Conservation (phyloP, 768 basidiomycete species). For the Mrakia gelida region DNA sequence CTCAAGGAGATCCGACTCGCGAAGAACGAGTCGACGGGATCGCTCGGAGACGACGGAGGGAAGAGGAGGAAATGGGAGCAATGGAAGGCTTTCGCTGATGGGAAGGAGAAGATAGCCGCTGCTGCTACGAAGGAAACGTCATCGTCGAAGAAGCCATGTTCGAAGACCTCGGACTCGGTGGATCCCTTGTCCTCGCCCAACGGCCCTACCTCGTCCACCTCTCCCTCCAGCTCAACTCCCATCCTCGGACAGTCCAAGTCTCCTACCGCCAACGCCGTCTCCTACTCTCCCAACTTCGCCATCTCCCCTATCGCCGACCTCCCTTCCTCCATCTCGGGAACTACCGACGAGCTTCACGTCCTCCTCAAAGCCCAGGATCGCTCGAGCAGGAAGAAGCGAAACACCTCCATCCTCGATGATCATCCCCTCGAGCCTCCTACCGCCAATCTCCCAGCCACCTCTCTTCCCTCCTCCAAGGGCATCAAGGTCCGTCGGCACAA, state of each 20-base stretch:
- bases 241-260: neutral
- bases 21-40: neutral
- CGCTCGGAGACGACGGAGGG: slow-evolving; percentile 18
- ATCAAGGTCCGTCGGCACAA: neutral
- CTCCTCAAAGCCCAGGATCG: neutral
- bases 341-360: neutral
- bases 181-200: neutral
- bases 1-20: slow-evolving; percentile 64
- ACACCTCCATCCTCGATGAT: slow-evolving; percentile 21
- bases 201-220: neutral
- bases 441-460: neutral
- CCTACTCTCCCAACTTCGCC: neutral
- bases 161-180: neutral
- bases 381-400: slow-evolving; percentile 1
- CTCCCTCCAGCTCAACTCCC: slow-evolving; percentile 1
- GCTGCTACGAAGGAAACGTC: neutral
- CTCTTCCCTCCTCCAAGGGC: too few species aligned
- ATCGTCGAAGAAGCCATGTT: neutral
- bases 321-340: neutral
- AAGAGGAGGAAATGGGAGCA: slow-evolving; percentile 24
- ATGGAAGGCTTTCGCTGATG: slow-evolving; percentile 20
- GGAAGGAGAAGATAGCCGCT: neutral
- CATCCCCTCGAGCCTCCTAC: neutral
- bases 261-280: neutral
- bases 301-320: neutral